A percentile compares a stretch with the other conserved stretches of the same genome.
Conservation (phyloP, 108 stramenopile genomes). For the Pelagomonas calceolata region DNA sequence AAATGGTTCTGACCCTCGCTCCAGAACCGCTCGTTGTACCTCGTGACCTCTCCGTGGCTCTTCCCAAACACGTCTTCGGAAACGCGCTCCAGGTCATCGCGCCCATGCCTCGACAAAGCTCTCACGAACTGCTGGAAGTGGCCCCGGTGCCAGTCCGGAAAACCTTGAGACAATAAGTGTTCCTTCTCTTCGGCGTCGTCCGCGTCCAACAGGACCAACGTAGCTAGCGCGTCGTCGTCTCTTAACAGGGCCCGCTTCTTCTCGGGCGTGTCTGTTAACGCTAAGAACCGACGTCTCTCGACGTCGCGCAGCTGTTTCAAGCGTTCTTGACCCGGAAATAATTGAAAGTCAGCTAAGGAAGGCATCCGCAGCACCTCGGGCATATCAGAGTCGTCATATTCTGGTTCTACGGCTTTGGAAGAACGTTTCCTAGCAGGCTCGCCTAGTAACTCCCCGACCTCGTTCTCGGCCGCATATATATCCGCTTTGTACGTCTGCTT, state of each 20-base stretch:
- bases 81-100: slow-evolving; percentile 65
- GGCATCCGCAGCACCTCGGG: slow-evolving; percentile 59
- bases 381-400: slow-evolving; percentile 47
- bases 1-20: slow-evolving; percentile 58
- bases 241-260: slow-evolving; percentile 51
- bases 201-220: slow-evolving; percentile 41
- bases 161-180: slow-evolving; percentile 77
- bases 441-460: slow-evolving; percentile 21
- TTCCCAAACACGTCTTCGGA: slow-evolving; percentile 70
- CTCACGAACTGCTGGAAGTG: slow-evolving; percentile 83
- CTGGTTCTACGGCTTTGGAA: neutral
- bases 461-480: slow-evolving; percentile 36
- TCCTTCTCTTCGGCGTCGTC: slow-evolving; percentile 71
- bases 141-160: slow-evolving; percentile 73
- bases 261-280: slow-evolving; percentile 59
- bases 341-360: slow-evolving; percentile 86
- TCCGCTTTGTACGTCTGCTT: neutral
- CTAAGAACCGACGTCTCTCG: slow-evolving; percentile 61
- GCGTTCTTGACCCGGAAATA: slow-evolving; percentile 68
- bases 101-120: slow-evolving; percentile 76
- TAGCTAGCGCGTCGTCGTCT: slow-evolving; percentile 21
- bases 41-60: slow-evolving; percentile 58
- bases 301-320: slow-evolving; percentile 64
- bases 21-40: slow-evolving; percentile 80
- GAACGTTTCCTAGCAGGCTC: neutral